phyloP scores from a whole-genome alignment of 345 rosid species.

The Chamaenerion angustifolium region DNA sequence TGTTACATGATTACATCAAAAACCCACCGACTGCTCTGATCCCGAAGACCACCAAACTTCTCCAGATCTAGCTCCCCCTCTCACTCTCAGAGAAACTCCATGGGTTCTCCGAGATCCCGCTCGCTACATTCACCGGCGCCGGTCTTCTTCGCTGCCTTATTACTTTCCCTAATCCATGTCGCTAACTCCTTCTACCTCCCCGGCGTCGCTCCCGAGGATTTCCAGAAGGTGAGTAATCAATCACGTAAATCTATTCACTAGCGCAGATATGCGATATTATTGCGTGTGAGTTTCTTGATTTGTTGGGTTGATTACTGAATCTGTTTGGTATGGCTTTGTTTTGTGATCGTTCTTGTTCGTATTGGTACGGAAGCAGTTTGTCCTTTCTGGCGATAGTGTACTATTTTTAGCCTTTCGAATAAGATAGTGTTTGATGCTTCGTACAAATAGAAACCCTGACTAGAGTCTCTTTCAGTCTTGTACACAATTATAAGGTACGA shows the following conservation, averaged over 20 bases:
- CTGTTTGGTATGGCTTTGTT: neutral
- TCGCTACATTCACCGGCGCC: neutral
- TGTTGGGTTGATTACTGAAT: too few species aligned
- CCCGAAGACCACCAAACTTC: too few species aligned
- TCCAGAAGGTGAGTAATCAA: slow-evolving; percentile 44
- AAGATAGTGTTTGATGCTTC: too few species aligned
- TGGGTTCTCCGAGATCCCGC: slow-evolving; percentile 9
- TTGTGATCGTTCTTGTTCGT: too few species aligned
- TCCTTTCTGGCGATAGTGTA: neutral
- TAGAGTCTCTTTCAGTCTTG: too few species aligned
- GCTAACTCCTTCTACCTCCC: slow-evolving; percentile 83
- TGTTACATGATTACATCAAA: too few species aligned
- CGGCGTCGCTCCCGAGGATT: slow-evolving; percentile 95
- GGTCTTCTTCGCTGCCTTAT: slow-evolving; percentile 7
- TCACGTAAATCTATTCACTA: neutral
- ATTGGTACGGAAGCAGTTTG: neutral
- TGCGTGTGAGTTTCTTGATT: too few species aligned
- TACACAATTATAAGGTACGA: too few species aligned
- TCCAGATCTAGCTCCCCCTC: neutral
- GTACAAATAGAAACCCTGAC: too few species aligned
- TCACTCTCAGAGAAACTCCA: neutral
- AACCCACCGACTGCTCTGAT: too few species aligned
- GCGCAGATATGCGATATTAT: too few species aligned
- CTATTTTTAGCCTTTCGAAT: too few species aligned
- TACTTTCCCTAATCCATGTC: slow-evolving; percentile 37